These are phyloP conservation scores for Zostera marina DNA, from an alignment of 116 monocot species.

Conservation along the genomic window DNA sequence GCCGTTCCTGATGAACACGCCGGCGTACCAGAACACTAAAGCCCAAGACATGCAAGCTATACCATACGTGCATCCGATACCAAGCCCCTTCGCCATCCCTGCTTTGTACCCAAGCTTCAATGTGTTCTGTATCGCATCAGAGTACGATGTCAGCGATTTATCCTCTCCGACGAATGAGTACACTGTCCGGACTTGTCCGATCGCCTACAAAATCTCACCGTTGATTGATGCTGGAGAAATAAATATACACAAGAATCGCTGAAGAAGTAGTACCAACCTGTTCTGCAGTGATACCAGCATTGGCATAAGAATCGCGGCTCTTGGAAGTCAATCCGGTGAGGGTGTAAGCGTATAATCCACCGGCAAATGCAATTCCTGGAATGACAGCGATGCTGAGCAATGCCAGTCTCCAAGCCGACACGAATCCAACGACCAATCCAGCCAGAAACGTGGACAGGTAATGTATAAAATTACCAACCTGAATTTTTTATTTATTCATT, in stretches of 20 bases:
- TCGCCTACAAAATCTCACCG: no score
- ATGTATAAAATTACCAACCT: constrained; percentile 95
- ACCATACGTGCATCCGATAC: constrained; percentile 93
- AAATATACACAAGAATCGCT: no score
- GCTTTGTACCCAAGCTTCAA: constrained; percentile 92
- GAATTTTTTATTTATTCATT: neutral
- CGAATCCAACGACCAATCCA: constrained; percentile 83
- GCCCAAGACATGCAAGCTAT: constrained; percentile 99
- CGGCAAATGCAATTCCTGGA: constrained; percentile 89
- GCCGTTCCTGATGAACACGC: constrained; percentile 85
- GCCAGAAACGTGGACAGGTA: constrained; percentile 86
- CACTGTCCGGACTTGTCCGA: constrained; percentile 89
- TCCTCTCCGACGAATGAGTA: constrained; percentile 88
- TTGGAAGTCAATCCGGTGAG: constrained; percentile 85
- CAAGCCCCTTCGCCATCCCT: constrained; percentile 95
- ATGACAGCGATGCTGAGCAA: constrained; percentile 89
- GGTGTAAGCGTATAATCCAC: constrained; percentile 83
- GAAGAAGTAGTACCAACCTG: no score
- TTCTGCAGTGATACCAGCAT: constrained; percentile 81
- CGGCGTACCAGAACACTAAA: constrained; percentile 95
- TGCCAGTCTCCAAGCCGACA: constrained; percentile 78
- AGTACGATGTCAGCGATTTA: constrained; percentile 66
- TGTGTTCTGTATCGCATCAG: constrained; percentile 84
- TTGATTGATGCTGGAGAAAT: no score
- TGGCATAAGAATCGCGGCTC: constrained; percentile 88